A percentile compares a stretch with the other conserved stretches of the same genome.
phyloP scores from a whole-genome alignment of 768 basidiomycete species.

The Collybia nuda region DNA sequence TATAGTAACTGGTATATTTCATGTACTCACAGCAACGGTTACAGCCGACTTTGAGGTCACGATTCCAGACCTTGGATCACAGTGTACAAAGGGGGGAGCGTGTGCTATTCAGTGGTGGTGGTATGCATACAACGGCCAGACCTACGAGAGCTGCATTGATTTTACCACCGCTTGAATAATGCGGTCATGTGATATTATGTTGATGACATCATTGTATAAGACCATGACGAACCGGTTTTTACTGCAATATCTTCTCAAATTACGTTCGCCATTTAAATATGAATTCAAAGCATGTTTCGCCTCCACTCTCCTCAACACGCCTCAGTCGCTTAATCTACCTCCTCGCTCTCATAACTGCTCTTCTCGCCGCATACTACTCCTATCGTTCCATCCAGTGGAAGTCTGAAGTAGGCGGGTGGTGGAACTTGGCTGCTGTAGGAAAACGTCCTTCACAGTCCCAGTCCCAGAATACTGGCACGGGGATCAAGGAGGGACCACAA shows the following conservation, averaged over 20 bases:
- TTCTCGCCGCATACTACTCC: constrained; percentile 50
- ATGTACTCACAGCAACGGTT: constrained; percentile 1
- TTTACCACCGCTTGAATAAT: constrained; percentile 21
- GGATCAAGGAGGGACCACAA: constrained; percentile 5
- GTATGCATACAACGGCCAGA: constrained; percentile 27
- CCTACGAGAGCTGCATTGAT: constrained; percentile 35
- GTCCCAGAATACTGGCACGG: not conserved
- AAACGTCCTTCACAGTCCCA: constrained; percentile 25
- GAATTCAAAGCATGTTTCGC: constrained; percentile 31
- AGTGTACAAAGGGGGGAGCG: constrained; percentile 25
- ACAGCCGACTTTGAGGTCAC: constrained; percentile 29
- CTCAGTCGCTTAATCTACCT: constrained; percentile 50
- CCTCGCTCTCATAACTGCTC: constrained; percentile 36
- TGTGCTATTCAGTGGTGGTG: constrained; percentile 41
- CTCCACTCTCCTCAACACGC: constrained; percentile 43
- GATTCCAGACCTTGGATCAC: constrained; percentile 27
- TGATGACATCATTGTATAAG: no score
- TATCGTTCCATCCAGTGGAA: constrained; percentile 51
- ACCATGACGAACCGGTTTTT: no score
- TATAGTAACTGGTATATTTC: not conserved
- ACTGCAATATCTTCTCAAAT: no score
- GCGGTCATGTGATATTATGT: no score
- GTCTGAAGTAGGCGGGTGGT: constrained; percentile 59
- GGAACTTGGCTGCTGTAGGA: constrained; percentile 50
- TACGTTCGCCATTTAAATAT: no score